These are phyloP conservation scores for Clathrospora elynae DNA, from an alignment of 2,329 filamentous ascomycete genomes.

Conservation along the genomic window DNA sequence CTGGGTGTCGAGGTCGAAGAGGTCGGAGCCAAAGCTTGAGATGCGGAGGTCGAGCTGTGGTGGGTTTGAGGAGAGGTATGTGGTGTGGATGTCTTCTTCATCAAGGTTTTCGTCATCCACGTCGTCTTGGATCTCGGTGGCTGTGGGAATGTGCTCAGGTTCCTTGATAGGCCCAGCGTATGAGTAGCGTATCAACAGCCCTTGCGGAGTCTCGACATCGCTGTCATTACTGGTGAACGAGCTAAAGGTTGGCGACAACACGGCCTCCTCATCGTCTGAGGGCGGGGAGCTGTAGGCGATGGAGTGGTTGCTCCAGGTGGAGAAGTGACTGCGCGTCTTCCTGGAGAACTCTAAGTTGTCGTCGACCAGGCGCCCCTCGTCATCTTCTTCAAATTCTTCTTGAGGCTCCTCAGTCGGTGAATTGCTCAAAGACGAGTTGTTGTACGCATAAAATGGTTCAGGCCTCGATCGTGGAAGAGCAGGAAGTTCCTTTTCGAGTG, in stretches of 20 bases:
- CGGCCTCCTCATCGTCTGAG: conserved; percentile 32
- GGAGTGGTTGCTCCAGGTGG: conserved; percentile 41
- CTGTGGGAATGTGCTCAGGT: conserved; percentile 4
- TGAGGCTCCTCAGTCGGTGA: conserved; percentile 11
- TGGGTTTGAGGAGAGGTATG: conserved; percentile 23
- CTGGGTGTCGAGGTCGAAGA: conserved; percentile 37
- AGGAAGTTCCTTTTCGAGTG: conserved; percentile 39
- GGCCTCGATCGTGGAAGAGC: conserved; percentile 38
- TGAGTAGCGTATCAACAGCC: conserved; percentile 28
- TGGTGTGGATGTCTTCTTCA: conserved; percentile 11
- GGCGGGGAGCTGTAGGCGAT: conserved; percentile 28
- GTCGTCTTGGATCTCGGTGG: conserved; percentile 13
- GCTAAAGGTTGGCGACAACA: conserved; percentile 42
- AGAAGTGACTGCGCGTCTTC: conserved; percentile 42
- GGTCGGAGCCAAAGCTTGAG: conserved; percentile 36
- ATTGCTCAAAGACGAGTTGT: conserved; percentile 14
- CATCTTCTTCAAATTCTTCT: conserved; percentile 22
- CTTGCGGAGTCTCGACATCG: conserved; percentile 28
- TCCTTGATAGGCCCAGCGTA: conserved; percentile 18
- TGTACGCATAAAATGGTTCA: conserved; percentile 38
- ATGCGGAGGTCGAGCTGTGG: conserved; percentile 35
- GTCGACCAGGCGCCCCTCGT: conserved; percentile 19
- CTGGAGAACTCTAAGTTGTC: conserved; percentile 16
- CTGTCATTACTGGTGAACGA: conserved; percentile 41
- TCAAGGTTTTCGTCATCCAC: conserved; percentile 8